Conservation (phyloP, 345 rosid genomes). For the Ceriops zippeliana region DNA sequence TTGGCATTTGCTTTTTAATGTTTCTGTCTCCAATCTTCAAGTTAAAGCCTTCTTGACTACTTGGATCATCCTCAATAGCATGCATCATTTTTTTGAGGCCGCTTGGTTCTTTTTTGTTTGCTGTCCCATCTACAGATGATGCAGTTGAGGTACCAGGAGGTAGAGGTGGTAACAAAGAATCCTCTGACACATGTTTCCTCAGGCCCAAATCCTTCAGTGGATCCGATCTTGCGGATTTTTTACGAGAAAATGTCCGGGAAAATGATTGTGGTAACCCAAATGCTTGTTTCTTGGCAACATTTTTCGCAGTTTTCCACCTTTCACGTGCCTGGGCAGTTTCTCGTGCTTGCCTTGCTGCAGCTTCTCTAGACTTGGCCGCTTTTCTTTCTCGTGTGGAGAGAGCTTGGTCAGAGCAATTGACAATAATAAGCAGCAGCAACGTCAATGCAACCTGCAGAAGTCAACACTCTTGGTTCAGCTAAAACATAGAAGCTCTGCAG, state of each 20-base stretch:
- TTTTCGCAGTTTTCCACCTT: constrained; percentile 73
- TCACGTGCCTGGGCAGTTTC: constrained; percentile 91
- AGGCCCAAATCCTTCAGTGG: constrained; percentile 12
- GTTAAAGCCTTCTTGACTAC: constrained; percentile 50
- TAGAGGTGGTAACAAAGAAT: constrained; percentile 15
- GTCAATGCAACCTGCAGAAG: constrained; percentile 18
- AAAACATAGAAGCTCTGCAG: background rate
- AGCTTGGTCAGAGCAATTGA: constrained; percentile 35
- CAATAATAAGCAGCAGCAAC: constrained; percentile 27
- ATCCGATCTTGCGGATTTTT: constrained; percentile 38
- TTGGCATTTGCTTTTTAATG: constrained; percentile 62
- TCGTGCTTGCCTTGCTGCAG: constrained; percentile 73
- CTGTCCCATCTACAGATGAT: constrained; percentile 38
- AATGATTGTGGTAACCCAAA: constrained; percentile 55
- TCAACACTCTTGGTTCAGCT: background rate
- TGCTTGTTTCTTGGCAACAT: constrained; percentile 50
- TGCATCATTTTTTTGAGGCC: constrained; percentile 64
- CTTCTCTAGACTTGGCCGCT: constrained; percentile 34
- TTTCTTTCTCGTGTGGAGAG: constrained; percentile 26
- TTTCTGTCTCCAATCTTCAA: constrained; percentile 51
- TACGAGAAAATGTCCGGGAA: constrained; percentile 69
- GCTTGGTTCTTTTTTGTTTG: constrained; percentile 45
- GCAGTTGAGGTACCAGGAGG: constrained; percentile 17
- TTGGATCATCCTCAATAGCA: constrained; percentile 55
- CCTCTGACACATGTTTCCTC: constrained; percentile 21